Evolutionary conservation across 2,329 filamentous ascomycete genomes (phyloP).

Genomic region (Hymenoscyphus occultus): DNA sequence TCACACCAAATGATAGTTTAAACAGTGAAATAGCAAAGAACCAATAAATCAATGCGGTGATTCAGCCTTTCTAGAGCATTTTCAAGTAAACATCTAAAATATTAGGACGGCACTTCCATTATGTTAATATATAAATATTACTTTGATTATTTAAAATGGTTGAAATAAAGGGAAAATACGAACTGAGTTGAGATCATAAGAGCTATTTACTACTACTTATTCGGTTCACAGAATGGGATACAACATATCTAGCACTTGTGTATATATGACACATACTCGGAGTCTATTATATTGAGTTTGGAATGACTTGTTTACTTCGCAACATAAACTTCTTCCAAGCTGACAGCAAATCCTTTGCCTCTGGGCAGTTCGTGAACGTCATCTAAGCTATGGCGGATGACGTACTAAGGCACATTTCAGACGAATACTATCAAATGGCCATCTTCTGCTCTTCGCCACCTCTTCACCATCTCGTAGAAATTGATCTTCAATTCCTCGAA

Average conservation of each 20-base stretch:
- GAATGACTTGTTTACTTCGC: background rate
- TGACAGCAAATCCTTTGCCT: background rate
- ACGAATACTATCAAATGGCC: background rate
- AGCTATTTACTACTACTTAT: too few species aligned
- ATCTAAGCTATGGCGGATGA: background rate
- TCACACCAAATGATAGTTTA: background rate
- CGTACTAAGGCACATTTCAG: background rate
- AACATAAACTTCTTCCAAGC: background rate
- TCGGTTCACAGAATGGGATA: too few species aligned
- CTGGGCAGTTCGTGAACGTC: background rate
- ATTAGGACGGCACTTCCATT: too few species aligned
- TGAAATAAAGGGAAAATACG: background rate
- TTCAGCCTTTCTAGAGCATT: background rate
- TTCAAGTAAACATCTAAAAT: too few species aligned
- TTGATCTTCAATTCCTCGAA: background rate
- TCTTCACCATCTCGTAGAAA: background rate
- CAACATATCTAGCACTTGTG: too few species aligned
- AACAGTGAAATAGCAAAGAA: background rate
- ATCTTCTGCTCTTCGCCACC: background rate
- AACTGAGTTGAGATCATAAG: too few species aligned
- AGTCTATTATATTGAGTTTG: background rate
- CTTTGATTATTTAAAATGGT: background rate
- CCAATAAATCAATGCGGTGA: background rate
- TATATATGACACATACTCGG: background rate
- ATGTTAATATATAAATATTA: background rate